These are phyloP conservation scores for Tritrichomonas foetus DNA, from an alignment of 208 protist genomes.

Conservation along the genomic window DNA sequence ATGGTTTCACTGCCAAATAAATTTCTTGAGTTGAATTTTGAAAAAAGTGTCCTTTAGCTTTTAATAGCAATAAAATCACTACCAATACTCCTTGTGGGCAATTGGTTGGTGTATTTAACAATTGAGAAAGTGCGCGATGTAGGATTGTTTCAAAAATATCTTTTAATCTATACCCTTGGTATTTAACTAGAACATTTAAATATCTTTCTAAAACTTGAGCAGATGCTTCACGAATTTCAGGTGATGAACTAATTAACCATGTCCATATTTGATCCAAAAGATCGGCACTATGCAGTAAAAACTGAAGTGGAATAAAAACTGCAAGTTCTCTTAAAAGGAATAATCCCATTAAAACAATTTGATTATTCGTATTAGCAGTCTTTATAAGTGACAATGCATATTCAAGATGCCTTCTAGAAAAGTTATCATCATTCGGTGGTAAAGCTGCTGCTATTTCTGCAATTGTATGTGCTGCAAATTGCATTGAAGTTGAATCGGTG, in stretches of 20 bases:
- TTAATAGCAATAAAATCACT: not conserved
- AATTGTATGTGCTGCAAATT: not conserved
- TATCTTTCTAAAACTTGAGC: not conserved
- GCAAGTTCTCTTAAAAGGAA: not conserved
- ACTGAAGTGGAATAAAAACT: not conserved
- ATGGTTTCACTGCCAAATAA: not conserved
- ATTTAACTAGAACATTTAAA: not conserved
- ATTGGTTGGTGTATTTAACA: not conserved
- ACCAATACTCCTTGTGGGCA: not conserved
- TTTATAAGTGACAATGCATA: not conserved
- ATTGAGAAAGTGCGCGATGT: not conserved
- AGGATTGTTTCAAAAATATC: not conserved
- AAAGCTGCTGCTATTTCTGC: not conserved
- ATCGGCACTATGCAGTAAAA: not conserved
- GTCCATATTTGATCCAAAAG: not conserved
- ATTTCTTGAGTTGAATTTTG: not conserved
- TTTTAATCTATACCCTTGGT: slow-evolving; percentile 13
- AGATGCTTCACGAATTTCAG: not conserved
- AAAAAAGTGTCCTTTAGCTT: not conserved
- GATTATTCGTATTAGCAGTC: not conserved
- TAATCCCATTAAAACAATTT: not conserved
- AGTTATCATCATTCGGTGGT: not conserved
- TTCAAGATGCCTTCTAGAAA: not conserved
- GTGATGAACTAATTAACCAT: not conserved
- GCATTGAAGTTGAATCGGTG: not conserved